These are phyloP conservation scores for Atkinsonella hypoxylon DNA, from an alignment of 2,329 filamentous ascomycete species.

Conservation along the genomic window DNA sequence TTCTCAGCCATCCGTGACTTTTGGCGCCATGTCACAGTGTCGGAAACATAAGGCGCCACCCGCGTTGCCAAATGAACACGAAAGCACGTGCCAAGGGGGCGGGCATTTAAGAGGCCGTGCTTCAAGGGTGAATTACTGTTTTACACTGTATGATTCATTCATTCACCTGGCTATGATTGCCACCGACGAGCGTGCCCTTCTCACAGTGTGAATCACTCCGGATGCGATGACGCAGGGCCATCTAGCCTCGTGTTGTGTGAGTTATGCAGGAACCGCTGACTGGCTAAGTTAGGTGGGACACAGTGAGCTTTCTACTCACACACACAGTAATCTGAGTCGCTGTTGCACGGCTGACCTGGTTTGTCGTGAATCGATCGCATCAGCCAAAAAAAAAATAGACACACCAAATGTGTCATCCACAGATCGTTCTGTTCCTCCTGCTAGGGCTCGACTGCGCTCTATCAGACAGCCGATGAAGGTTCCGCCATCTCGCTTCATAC, in stretches of 20 bases:
- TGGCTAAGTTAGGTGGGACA: neutral
- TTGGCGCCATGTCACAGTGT: conserved; percentile 19
- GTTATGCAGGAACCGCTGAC: neutral
- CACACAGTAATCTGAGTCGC: neutral
- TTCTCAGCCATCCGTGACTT: conserved; percentile 7
- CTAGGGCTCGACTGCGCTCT: no score
- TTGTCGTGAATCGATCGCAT: neutral
- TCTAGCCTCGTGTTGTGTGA: neutral
- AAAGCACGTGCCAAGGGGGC: conserved; percentile 18
- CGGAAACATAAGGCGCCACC: conserved; percentile 5
- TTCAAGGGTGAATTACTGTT: no score
- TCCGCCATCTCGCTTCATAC: no score
- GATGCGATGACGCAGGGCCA: neutral
- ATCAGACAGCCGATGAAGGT: no score
- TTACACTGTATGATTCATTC: no score
- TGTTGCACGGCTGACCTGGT: neutral
- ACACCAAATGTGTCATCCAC: neutral
- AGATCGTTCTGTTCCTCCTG: neutral
- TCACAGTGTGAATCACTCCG: conserved; percentile 9
- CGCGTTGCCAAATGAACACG: conserved; percentile 21
- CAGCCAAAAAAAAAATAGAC: neutral
- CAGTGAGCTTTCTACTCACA: neutral
- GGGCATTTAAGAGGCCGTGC: conserved; percentile 7
- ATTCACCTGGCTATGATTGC: no score
- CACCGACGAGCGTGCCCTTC: conserved; percentile 1